A percentile compares a stretch with the other conserved stretches of the same genome.
Evolutionary conservation across 768 basidiomycete genomes (phyloP).

Genomic region (Tubosaeta sp.): DNA sequence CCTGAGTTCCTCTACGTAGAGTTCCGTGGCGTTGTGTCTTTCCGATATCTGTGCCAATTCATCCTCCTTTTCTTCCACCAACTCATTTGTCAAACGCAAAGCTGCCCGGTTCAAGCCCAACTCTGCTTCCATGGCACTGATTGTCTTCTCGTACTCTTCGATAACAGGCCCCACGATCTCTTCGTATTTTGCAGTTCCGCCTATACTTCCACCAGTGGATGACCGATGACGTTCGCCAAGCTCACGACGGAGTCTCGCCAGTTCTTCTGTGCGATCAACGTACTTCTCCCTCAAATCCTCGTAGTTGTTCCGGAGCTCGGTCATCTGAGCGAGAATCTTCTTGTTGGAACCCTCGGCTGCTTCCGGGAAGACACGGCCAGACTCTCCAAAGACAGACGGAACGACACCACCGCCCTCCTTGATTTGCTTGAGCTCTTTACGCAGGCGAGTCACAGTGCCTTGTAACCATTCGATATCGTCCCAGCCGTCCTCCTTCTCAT

Average conservation of each 20-base stretch:
- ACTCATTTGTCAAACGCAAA: conserved; percentile 84
- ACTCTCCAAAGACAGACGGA: conserved; percentile 24
- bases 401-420: conserved; percentile 56
- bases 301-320: conserved; percentile 81
- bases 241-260: conserved; percentile 74
- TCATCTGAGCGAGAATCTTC: conserved; percentile 75
- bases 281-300: conserved; percentile 80
- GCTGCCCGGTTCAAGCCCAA: conserved; percentile 83
- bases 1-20: conserved; percentile 85
- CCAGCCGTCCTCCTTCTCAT: conserved; percentile 97
- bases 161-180: conserved; percentile 97
- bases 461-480: conserved; percentile 98
- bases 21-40: conserved; percentile 72
- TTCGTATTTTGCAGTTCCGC: conserved; percentile 76
- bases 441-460: conserved; percentile 73
- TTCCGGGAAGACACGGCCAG: conserved; percentile 29
- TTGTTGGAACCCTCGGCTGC: conserved; percentile 61
- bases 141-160: conserved; percentile 98
- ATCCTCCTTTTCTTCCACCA: conserved; percentile 89
- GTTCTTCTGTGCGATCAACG: conserved; percentile 84
- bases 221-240: conserved; percentile 69
- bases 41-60: conserved; percentile 63
- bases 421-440: conserved; percentile 79
- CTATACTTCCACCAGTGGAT: conserved; percentile 54
- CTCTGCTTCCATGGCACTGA: conserved; percentile 91